Evolutionary conservation across 805 yeast species (phyloP), one percentile per base, ranked within the genome.

Genomic region (Myxozyma vanderwaltii): DNA sequence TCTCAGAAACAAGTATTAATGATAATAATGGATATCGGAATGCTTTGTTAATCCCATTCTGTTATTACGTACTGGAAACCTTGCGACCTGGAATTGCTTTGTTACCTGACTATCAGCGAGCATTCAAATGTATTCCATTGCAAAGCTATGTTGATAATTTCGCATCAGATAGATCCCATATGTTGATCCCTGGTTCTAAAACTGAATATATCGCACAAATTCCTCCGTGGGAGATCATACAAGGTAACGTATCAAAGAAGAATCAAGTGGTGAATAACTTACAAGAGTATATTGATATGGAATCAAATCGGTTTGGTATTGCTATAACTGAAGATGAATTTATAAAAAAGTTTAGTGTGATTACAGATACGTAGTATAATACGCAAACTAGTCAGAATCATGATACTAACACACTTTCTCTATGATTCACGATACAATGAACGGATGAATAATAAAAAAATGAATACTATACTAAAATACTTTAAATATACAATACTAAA

Each of bases 161-260:
- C 47, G 57, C 63, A 8, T 60, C 63, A 24, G 58, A 60, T 23
- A 23, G 63, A 19, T 56, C 63, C 8, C 63, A 60, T 43, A 60
- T 60, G 63, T 19, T 54, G n/a, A 36, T 17, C 4, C 10, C 19
- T 8, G 52, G 39, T 12, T 45, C 41, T 5, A 8, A 17, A 23
- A 45, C 27, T 4, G 50, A 33, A 26, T 54, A 59, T 38, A 13
- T 17, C 15, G 31, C 24, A n/a, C 38, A 39, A 8, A 26, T 31
- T 21, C 63, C 63, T 15, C 5, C 21, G 15, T 59, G 59, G 59
- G 17, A 36, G 3, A 21, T n/a, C 17, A 54, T 54, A 4, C 48
- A 29, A 23, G 62, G 62, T 15, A 13, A 23, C 3, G 24, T 10
- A 13, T 46, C 62, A 1, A 15, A 4, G 8, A 17, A 12, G 26